Evolutionary conservation across 1,139 yeast genomes (phyloP), one percentile per base, ranked within the genome.

Genomic region (Scheffersomyces titani): DNA sequence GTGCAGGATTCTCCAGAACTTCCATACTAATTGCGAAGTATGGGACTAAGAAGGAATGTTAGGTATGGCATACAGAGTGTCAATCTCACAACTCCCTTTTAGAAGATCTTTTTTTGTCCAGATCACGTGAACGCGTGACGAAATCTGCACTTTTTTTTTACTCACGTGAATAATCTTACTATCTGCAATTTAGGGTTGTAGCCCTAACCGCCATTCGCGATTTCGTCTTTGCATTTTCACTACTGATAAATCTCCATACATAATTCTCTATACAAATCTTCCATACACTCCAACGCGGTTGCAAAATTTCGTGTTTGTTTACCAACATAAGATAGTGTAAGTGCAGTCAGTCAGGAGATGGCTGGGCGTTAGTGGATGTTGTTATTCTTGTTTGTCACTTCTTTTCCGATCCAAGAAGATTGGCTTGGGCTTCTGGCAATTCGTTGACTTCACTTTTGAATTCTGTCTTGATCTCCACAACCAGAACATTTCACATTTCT

Each of bases 221-320:
- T 11, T 9, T 11, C 40, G 2, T 4, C 3, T 16, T 24, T 6
- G 30, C 30, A 24, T 6, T 24, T 24, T 24, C n/a, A n/a, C n/a
- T n/a, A n/a, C 40, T 30, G 40, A 30, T 30, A 30, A 30, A 30
- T 13, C 13, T 30, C 40, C 40, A 30, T 30, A 22, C 24, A 22
- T 30, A 11, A 6, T 30, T 46, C 49, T 46, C 49, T 18, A 19
- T n/a, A 46, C 49, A 46, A 19, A 13, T 16, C 24, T 46, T 6
- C n/a, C 9, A 46, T 22, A 46, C 49, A 22, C 49, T 20, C 49
- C 49, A 22, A 46, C 24, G 24, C 49, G 49, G 49, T 22, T 46
- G 49, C 49, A 46, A 46, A 46, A 46, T 19, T 19, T 46, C 49
- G 49, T 46, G 49, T 46, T 46, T 46, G 49, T 46, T 46, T 46